phyloP scores from a whole-genome alignment of 1,139 yeast genomes.

The Taphrina deformans region DNA sequence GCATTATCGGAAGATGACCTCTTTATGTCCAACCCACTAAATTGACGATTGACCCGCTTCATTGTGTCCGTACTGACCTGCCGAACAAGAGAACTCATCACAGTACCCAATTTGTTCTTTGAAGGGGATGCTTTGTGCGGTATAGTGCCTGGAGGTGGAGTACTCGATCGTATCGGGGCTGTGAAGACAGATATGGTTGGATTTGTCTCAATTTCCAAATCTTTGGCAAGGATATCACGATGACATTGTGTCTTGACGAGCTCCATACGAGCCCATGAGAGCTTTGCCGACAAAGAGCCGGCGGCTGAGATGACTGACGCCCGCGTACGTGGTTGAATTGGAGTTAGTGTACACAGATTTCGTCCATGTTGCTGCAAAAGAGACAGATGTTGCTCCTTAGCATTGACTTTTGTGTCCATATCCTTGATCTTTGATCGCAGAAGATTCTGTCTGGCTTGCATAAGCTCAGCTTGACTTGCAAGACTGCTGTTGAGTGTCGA shows the following conservation, averaged over 20 bases:
- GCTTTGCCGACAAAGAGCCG: conserved; percentile 52
- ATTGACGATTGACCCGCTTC: conserved; percentile 12
- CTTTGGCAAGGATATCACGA: conserved; percentile 47
- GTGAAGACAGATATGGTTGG: conserved; percentile 28
- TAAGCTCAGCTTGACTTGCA: conserved; percentile 33
- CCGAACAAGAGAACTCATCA: conserved; percentile 14
- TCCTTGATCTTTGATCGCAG: conserved; percentile 41
- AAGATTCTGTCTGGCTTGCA: conserved; percentile 34
- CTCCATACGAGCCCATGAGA: conserved; percentile 60
- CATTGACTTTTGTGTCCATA: conserved; percentile 45
- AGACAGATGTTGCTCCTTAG: conserved; percentile 46
- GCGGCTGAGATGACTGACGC: conserved; percentile 52
- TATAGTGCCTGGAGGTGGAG: conserved; percentile 1
- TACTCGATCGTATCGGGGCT: conserved; percentile 2
- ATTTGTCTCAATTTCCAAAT: conserved; percentile 42
- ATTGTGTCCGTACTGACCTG: conserved; percentile 21
- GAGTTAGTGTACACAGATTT: conserved; percentile 53
- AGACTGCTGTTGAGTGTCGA: conserved; percentile 1
- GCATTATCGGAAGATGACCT: background rate
- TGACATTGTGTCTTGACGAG: conserved; percentile 51
- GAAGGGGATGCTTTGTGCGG: conserved; percentile 3
- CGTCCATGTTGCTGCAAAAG: conserved; percentile 47
- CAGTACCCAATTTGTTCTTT: conserved; percentile 20
- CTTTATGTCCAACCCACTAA: background rate
- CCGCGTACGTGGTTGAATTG: conserved; percentile 55